A percentile compares a stretch with the other conserved stretches of the same genome.
phyloP scores from a whole-genome alignment of 192 early-diverging fungal genomes.

The Lunasporangiospora selenospora region DNA sequence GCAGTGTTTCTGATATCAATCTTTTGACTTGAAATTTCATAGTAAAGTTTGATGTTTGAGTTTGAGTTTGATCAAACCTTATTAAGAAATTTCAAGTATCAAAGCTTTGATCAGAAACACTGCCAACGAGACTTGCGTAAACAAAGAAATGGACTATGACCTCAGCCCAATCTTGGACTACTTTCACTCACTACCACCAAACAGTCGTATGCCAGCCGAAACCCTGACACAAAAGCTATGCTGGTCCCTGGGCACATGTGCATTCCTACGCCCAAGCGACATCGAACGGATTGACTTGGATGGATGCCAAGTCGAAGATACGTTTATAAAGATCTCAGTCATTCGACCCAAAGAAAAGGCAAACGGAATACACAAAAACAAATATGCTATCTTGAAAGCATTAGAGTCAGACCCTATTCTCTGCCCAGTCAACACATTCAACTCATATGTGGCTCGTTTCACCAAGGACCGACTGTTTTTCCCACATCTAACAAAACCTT shows the following conservation, averaged over 20 bases:
- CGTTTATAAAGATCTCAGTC: not conserved
- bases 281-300: constrained; percentile 6
- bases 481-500: constrained; percentile 3
- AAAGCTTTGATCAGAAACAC: too few relatives aligned
- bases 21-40: too few relatives aligned
- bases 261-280: constrained; percentile 23
- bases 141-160: too few relatives aligned
- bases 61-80: too few relatives aligned
- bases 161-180: too few relatives aligned
- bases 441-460: not conserved
- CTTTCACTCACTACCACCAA: too few relatives aligned
- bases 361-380: constrained; percentile 8
- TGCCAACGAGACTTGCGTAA: too few relatives aligned
- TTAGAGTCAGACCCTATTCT: not conserved
- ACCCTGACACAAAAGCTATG: not conserved
- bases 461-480: not conserved
- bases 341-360: constrained; percentile 21
- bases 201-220: too few relatives aligned
- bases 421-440: constrained; percentile 14
- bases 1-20: too few relatives aligned
- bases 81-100: too few relatives aligned
- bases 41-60: too few relatives aligned
- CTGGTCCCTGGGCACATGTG: not conserved
- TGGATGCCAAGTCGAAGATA: not conserved
- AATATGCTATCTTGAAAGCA: not conserved